Percentiles rank a stretch among this genome's conserved stretches.
Conservation (phyloP, 2,329 filamentous ascomycete genomes). For the Fusarium nanum region DNA sequence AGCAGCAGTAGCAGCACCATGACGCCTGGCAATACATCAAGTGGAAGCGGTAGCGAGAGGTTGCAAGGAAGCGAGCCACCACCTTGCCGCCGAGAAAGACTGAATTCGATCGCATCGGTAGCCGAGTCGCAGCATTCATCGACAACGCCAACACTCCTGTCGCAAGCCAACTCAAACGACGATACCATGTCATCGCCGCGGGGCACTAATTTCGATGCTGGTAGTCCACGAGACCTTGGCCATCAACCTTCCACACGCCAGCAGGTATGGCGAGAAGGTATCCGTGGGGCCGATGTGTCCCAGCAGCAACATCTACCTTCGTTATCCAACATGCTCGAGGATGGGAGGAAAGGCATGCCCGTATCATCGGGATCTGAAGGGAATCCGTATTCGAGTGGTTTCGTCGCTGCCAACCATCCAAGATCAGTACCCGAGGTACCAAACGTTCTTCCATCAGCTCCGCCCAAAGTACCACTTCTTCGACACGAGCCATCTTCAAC, state of each 20-base stretch:
- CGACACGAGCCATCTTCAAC: constrained; percentile 60
- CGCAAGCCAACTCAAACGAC: constrained; percentile 55
- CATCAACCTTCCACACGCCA: constrained; percentile 45
- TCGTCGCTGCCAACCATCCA: constrained; percentile 49
- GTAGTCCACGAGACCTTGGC: constrained; percentile 45
- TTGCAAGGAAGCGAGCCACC: constrained; percentile 62
- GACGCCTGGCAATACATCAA: constrained; percentile 53
- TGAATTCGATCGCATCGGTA: constrained; percentile 61
- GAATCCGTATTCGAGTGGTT: constrained; percentile 45
- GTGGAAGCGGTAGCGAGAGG: constrained; percentile 61
- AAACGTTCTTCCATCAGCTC: constrained; percentile 46
- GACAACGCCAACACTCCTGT: constrained; percentile 51
- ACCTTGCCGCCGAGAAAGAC: constrained; percentile 58
- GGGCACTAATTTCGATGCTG: constrained; percentile 51
- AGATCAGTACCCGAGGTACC: constrained; percentile 44
- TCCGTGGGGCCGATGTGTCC: constrained; percentile 31
- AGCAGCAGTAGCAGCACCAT: constrained; percentile 53
- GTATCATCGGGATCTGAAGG: constrained; percentile 35
- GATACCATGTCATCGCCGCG: constrained; percentile 59
- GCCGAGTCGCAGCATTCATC: constrained; percentile 60
- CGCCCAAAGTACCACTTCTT: constrained; percentile 52
- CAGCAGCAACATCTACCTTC: constrained; percentile 58
- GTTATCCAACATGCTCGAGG: constrained; percentile 61
- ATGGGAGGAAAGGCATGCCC: constrained; percentile 42
- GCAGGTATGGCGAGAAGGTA: constrained; percentile 46